phyloP scores from a whole-genome alignment of 441 rosid species.

The Viola pubescens region DNA sequence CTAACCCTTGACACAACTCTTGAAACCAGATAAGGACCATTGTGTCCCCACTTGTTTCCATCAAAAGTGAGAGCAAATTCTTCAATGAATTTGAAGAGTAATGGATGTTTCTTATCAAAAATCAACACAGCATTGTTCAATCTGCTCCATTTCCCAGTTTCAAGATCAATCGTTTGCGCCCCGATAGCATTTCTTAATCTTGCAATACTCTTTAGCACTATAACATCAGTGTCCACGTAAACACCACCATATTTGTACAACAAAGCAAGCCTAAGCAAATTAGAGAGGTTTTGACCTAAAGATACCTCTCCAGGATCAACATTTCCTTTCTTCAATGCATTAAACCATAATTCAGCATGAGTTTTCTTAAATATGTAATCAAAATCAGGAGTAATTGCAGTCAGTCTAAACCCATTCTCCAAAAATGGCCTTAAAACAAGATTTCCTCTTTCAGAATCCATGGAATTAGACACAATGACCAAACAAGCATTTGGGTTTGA shows the following conservation, averaged over 20 bases:
- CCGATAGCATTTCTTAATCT: conserved; percentile 54
- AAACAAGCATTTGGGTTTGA: conserved; percentile 55
- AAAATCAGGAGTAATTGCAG: conserved; percentile 54
- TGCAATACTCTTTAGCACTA: conserved; percentile 39
- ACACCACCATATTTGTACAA: conserved; percentile 74
- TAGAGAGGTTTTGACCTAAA: conserved; percentile 78
- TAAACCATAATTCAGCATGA: conserved; percentile 58
- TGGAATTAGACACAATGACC: conserved; percentile 54
- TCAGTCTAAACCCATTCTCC: conserved; percentile 41
- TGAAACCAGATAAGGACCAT: conserved; percentile 84
- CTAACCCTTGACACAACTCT: conserved; percentile 54
- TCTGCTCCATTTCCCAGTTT: conserved; percentile 65
- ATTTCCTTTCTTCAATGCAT: conserved; percentile 36
- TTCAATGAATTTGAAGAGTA: conserved; percentile 57
- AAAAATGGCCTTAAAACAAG: conserved; percentile 36
- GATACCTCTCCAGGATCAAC: conserved; percentile 65
- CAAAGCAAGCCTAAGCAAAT: conserved; percentile 59
- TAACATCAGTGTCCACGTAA: conserved; percentile 69
- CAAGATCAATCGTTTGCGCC: conserved; percentile 53
- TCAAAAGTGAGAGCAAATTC: conserved; percentile 74
- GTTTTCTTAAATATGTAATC: conserved; percentile 48
- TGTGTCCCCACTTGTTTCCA: conserved; percentile 93
- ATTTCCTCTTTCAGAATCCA: conserved; percentile 48
- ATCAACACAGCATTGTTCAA: conserved; percentile 74
- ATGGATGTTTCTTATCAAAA: conserved; percentile 68